A percentile compares a stretch with the other conserved stretches of the same genome.
Evolutionary conservation across 495 filamentous ascomycete species (phyloP).

Genomic region (Thermochaetoides thermophila): DNA sequence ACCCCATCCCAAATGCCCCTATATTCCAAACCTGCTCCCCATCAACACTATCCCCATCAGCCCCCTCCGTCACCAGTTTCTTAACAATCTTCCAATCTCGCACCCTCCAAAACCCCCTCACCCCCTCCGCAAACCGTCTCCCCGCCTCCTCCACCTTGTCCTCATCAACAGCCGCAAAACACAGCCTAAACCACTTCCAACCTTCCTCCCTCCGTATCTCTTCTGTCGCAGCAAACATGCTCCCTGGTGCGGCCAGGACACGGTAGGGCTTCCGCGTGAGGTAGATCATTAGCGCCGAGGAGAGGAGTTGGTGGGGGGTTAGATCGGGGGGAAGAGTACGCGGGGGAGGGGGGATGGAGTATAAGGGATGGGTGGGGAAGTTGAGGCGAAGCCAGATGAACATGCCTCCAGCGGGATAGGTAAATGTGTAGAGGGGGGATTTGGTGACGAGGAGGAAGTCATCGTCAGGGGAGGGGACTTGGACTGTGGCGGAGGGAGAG

Average conservation of each 20-base stretch:
- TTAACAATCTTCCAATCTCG: constrained; percentile 52
- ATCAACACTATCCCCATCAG: not conserved
- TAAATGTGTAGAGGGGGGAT: constrained; percentile 54
- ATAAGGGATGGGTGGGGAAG: constrained; percentile 59
- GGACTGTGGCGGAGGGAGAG: constrained; percentile 29
- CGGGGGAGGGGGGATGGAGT: not conserved
- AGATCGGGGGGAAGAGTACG: not conserved
- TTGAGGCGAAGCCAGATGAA: constrained; percentile 69
- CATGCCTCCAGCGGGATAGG: constrained; percentile 80
- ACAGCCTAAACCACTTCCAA: constrained; percentile 59
- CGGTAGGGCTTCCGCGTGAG: constrained; percentile 51
- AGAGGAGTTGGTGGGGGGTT: constrained; percentile 26
- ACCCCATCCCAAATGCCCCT: constrained; percentile 8
- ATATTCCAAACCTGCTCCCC: constrained; percentile 2
- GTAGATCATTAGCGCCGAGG: constrained; percentile 55
- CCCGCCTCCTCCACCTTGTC: constrained; percentile 47
- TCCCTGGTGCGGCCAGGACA: constrained; percentile 52
- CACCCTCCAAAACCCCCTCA: constrained; percentile 59
- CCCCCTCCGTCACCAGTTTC: constrained; percentile 4
- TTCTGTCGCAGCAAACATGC: constrained; percentile 52
- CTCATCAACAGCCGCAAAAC: constrained; percentile 69
- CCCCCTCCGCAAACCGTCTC: constrained; percentile 48
- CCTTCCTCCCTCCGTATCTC: constrained; percentile 37
- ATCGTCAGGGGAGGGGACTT: constrained; percentile 1
- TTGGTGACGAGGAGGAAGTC: constrained; percentile 42